Evolutionary conservation across 441 rosid genomes (phyloP).

Genomic region (Croton laevigatus): DNA sequence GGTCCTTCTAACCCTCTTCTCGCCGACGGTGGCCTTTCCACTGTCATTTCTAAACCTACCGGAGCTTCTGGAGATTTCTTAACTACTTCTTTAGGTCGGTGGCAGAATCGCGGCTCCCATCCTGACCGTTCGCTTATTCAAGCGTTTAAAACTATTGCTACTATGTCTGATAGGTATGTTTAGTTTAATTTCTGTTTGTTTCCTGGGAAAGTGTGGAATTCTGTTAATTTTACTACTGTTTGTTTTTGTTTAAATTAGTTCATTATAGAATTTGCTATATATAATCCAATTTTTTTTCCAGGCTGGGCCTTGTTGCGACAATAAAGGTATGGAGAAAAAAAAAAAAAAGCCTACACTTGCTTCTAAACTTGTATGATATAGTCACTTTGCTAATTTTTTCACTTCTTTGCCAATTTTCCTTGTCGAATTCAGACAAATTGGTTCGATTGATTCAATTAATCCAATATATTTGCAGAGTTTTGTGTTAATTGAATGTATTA

Average conservation of each 20-base stretch:
- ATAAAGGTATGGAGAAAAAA: slow-evolving; percentile 32
- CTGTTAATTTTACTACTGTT: neutral
- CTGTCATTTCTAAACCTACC: slow-evolving; percentile 39
- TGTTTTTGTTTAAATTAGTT: no score
- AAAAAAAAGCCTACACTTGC: no score
- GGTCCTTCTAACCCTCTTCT: slow-evolving; percentile 44
- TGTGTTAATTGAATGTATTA: no score
- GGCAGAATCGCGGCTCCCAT: slow-evolving; percentile 44
- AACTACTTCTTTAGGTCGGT: slow-evolving; percentile 31
- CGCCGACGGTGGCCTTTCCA: slow-evolving; percentile 40
- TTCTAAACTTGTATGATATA: no score
- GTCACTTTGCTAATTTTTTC: no score
- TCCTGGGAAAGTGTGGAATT: neutral
- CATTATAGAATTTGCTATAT: neutral
- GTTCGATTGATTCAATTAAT: no score
- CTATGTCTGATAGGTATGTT: slow-evolving; percentile 41
- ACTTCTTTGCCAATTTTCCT: no score
- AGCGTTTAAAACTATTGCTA: slow-evolving; percentile 37
- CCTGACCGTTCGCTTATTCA: slow-evolving; percentile 35
- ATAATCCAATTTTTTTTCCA: slow-evolving; percentile 30
- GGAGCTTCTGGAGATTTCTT: slow-evolving; percentile 32
- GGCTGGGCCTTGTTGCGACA: slow-evolving; percentile 43
- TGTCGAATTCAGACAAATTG: no score
- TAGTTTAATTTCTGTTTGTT: neutral
- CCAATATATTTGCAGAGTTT: no score